A percentile compares a stretch with the other conserved stretches of the same genome.
These are phyloP conservation scores for Beta macrorhiza DNA, from an alignment of 179 eudicot genomes.

Conservation along the genomic window DNA sequence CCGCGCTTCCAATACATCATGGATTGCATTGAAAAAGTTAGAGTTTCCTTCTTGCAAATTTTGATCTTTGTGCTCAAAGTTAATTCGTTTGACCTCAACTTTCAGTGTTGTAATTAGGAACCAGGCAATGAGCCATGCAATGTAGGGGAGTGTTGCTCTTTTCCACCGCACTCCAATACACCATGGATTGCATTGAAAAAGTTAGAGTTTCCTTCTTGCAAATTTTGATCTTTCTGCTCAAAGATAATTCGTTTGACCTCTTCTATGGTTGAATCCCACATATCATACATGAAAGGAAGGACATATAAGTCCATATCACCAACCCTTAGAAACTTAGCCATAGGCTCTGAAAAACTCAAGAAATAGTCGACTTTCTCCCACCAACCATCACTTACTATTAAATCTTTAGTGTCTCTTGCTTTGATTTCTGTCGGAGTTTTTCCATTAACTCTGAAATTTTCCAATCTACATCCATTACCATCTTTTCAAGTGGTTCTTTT, in stretches of 20 bases:
- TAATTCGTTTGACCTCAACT: slow-evolving; percentile 1
- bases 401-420: neutral
- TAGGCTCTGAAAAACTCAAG: neutral
- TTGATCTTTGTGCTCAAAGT: slow-evolving; percentile 7
- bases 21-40: slow-evolving; percentile 4
- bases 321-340: neutral
- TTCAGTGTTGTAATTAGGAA: neutral
- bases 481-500: neutral
- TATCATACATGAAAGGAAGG: slow-evolving; percentile 20
- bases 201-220: neutral
- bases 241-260: slow-evolving; percentile 2
- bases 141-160: neutral
- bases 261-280: slow-evolving; percentile 26
- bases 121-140: slow-evolving; percentile 10
- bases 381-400: neutral
- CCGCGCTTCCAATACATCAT: neutral
- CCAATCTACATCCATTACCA: slow-evolving; percentile 1
- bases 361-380: slow-evolving; percentile 18
- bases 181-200: slow-evolving; percentile 7
- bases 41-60: neutral
- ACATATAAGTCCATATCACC: neutral
- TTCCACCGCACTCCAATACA: neutral
- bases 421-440: neutral
- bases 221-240: slow-evolving; percentile 3
- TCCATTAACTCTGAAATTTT: slow-evolving; percentile 12